Conservation (phyloP, 1,284 basidiomycete species). For the Apiotrichum laibachii region DNA sequence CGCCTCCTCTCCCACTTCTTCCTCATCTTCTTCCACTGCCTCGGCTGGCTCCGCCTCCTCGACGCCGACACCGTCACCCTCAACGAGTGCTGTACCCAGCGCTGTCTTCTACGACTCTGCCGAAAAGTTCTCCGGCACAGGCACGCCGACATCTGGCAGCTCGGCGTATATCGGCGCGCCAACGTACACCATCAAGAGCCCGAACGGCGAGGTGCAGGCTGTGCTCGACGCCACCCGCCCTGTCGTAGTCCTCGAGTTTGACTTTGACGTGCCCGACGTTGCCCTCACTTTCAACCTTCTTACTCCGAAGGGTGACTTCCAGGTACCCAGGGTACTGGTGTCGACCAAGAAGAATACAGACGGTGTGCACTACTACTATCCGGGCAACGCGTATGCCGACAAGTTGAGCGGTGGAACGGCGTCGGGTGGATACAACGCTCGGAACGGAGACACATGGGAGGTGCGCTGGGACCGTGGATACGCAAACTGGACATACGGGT, state of each 20-base stretch:
- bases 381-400: not conserved
- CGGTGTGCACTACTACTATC: not conserved
- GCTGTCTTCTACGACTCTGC: no score
- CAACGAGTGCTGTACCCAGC: not conserved
- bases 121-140: not conserved
- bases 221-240: conserved; percentile 8
- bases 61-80: no score
- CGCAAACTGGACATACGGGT: conserved; percentile 58
- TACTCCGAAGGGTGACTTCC: not conserved
- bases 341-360: not conserved
- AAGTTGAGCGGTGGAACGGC: conserved; percentile 58
- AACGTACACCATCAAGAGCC: not conserved
- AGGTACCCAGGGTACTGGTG: conserved; percentile 3
- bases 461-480: conserved; percentile 55
- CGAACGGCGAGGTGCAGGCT: not conserved
- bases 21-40: no score
- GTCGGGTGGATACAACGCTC: conserved; percentile 52
- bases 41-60: no score
- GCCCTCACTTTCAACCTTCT: conserved; percentile 12
- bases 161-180: not conserved
- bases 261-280: not conserved
- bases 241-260: not conserved
- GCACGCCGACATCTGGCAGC: not conserved
- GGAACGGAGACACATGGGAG: conserved; percentile 57
- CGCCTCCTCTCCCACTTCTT: no score